Base-by-base conservation (phyloP, 108 stramenopile genomes). In the Cyclotella distinguenda region DNA sequence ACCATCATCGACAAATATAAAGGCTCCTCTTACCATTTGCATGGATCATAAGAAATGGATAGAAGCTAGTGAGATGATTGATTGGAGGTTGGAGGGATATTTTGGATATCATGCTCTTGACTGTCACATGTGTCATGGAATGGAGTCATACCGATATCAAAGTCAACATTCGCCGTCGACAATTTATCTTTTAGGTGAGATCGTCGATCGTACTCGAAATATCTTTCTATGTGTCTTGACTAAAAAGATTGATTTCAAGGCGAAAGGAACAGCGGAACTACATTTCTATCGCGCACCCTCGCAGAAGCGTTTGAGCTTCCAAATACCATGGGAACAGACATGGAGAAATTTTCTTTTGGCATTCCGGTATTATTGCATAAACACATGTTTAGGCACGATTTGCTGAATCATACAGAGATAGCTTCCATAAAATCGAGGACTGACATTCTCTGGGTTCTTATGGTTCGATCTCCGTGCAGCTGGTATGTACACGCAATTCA, bases 361-460 rank as follows among this genome's bases (percentile, higher is more conserved):
- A 69, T 79, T n/a, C 78, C 78, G 0, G 78, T 70, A 4, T 19
- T 79, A 15, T 23, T 70, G 13, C 63, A 75, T 32, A 79, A 79
- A 40, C 78, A 79, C 21, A 79, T 79, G 73, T 79, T 79, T 43
- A 52, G 72, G 23, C 78, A 79, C 27, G 78, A 79, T 47, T 69
- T 70, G 54, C 38, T 79, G 30, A 69, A 79, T 57, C 38, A 46
- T 11, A 48, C 39, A 44, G 78, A 79, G 43, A 35, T 79, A 26
- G 51, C 60, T 13, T 67, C 74, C 25, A 63, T 79, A 12, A 57
- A 56, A 44, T 11, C 46, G 15, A 57, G 67, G 39, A 35, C 47
- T 9, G 78, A 79, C 60, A 64, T 79, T 34, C 67, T 79, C 33
- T 79, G 78, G 78, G 27, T 79, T 15, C 46, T 79, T 66, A 73